phyloP scores from a whole-genome alignment of 805 yeast genomes.

The Candida mattraensis region DNA sequence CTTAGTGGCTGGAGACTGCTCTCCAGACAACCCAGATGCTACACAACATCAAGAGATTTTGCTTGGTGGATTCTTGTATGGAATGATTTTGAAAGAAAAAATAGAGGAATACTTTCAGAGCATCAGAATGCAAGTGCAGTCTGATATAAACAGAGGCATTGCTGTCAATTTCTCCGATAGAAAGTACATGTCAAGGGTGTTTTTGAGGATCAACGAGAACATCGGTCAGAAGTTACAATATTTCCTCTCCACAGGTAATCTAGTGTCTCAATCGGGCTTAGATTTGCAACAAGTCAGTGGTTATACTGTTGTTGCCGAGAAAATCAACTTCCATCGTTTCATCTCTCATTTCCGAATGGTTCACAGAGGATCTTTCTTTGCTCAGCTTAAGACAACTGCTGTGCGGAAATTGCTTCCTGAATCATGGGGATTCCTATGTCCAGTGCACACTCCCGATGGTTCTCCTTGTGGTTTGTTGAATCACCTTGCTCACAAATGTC shows the following conservation, averaged over 20 bases:
- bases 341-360: conserved; percentile 99
- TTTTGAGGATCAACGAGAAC: conserved; percentile 81
- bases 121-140: conserved; percentile 69
- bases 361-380: conserved; percentile 98
- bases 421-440: conserved; percentile 98
- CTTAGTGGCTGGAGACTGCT: conserved; percentile 93
- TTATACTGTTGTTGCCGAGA: conserved; percentile 97
- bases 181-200: conserved; percentile 78
- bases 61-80: conserved; percentile 93
- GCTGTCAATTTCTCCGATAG: conserved; percentile 83
- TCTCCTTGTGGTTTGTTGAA: conserved; percentile 98
- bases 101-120: conserved; percentile 86
- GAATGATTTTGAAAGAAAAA: conserved; percentile 95
- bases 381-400: conserved; percentile 95
- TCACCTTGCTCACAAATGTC: conserved; percentile 95
- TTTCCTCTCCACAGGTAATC: conserved; percentile 93
- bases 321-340: conserved; percentile 95
- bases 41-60: conserved; percentile 97
- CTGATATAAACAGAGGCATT: conserved; percentile 76
- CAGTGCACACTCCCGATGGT: conserved; percentile 99
- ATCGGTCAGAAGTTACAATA: conserved; percentile 94
- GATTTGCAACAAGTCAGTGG: conserved; percentile 98
- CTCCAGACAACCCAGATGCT: conserved; percentile 98
- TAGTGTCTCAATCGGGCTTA: conserved; percentile 94
- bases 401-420: conserved; percentile 96